Evolutionary conservation across 2,329 filamentous ascomycete genomes (phyloP).

Genomic region (Cladophialophora exuberans): DNA sequence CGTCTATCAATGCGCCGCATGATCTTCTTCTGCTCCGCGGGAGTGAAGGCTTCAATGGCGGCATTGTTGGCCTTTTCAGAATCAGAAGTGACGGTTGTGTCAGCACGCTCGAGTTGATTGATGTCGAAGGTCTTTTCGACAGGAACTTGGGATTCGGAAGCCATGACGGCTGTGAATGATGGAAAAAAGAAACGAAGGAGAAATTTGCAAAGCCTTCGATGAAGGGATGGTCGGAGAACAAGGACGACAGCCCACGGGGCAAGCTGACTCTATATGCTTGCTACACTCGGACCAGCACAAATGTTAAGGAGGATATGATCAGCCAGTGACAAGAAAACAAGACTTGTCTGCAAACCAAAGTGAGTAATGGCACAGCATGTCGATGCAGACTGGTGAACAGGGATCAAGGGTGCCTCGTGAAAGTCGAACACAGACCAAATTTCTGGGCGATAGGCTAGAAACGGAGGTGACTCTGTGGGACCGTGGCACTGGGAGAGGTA

Average conservation of each 20-base stretch:
- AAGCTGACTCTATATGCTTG: conserved; percentile 4
- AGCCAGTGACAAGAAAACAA: conserved; percentile 3
- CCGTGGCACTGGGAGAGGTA: not conserved
- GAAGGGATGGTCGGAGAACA: not conserved
- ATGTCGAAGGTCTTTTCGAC: conserved; percentile 21
- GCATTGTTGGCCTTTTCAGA: conserved; percentile 24
- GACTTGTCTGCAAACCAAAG: conserved; percentile 1
- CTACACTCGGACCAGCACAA: not conserved
- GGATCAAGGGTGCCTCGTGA: not conserved
- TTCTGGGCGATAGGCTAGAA: not conserved
- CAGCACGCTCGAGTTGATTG: conserved; percentile 22
- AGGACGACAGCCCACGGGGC: not conserved
- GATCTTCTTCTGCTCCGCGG: conserved; percentile 65
- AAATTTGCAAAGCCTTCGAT: not conserved
- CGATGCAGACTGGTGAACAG: not conserved
- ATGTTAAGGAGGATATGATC: conserved; percentile 2
- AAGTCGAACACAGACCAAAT: not conserved
- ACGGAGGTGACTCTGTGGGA: not conserved
- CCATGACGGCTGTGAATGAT: conserved; percentile 8
- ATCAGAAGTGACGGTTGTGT: conserved; percentile 15
- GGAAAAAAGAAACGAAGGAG: not conserved
- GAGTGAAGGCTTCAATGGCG: conserved; percentile 43
- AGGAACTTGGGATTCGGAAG: conserved; percentile 4
- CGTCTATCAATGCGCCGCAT: conserved; percentile 70
- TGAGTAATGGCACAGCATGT: not conserved